Base-by-base conservation (phyloP, 1,284 basidiomycete species). In the Tilletiaria anomala region DNA sequence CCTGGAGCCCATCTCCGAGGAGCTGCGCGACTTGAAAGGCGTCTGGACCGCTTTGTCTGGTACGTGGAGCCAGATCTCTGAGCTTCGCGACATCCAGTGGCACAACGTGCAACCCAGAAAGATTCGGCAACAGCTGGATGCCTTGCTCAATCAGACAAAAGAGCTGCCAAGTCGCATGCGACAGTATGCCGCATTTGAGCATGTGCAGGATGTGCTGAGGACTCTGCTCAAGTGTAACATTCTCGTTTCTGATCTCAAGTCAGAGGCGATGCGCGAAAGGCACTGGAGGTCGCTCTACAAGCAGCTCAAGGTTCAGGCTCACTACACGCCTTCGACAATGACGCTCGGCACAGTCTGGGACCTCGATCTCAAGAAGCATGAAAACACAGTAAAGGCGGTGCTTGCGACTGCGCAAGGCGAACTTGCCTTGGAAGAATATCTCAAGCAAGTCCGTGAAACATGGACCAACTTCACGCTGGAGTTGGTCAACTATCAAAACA, bases 271-370 rank as follows among this genome's bases (percentile, higher is more conserved):
- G 58, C 86, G 94, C 66, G 91, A 99, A 61, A 77, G 93, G 44
- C 93, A 99, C 69, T 99, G 93, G 93, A 85, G 89, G 58, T 83
- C 94, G 66, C 72, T 99, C 19, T 94, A 91, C 77, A 96, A 94
- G 69, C 76, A 77, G n/a, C 71, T 99, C 44, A 77, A 70, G 72
- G 65, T 65, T 35, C 46, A 55, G 5, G 49, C 51, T 3, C 58
- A 62, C 42, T 71, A 68, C 55, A 58, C 63, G 35, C 64, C 52
- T 19, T 67, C 38, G 45, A 83, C 84, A 41, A 84, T 97, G 80
- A 96, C 87, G 1, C 75, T 99, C 26, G 93, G 93, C 6, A 79
- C 88, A 61, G 88, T 99, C 2, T 99, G 97, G 69, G 93, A 97
- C 59, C 73, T 99, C 67, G 91, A 96, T 65, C 72, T 97, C 50